Percentiles rank a stretch among this genome's conserved stretches.
Conservation (phyloP, 192 early-diverging fungal species). For the Coemansia sp. region DNA sequence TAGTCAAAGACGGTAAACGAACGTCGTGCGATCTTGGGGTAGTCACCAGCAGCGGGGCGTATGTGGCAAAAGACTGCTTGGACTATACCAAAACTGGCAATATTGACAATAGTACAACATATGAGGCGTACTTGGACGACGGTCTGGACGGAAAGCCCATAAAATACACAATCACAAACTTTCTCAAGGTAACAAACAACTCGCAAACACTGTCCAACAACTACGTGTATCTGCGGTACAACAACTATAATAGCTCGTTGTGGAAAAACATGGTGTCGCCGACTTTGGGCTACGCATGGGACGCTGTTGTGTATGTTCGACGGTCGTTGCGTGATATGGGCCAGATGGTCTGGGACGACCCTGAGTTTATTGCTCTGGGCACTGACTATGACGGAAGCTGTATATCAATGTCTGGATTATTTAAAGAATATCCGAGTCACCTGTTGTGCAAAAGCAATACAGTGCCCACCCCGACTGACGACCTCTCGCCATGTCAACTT, state of each 20-base stretch:
- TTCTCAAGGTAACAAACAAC: neutral
- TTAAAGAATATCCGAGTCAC: neutral
- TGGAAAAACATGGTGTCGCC: constrained; percentile 5
- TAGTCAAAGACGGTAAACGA: constrained; percentile 8
- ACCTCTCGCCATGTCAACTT: neutral
- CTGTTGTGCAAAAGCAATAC: neutral
- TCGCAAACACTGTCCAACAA: neutral
- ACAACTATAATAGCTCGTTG: neutral
- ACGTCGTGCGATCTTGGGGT: constrained; percentile 17
- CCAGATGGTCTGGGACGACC: neutral
- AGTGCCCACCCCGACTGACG: neutral
- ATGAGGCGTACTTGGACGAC: constrained; percentile 11
- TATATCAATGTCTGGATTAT: neutral
- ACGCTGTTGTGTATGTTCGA: neutral
- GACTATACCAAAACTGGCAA: constrained; percentile 2
- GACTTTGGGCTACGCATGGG: neutral
- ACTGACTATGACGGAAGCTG: neutral
- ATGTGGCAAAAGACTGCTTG: constrained; percentile 10
- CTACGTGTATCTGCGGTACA: neutral
- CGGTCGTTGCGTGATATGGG: constrained; percentile 1
- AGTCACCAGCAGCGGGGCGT: neutral
- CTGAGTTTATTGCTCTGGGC: neutral
- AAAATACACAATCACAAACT: constrained; percentile 5
- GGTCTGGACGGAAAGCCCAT: constrained; percentile 5
- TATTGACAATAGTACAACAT: constrained; percentile 1